phyloP scores from a whole-genome alignment of 768 basidiomycete species.

The Sarcodon aspratus region DNA sequence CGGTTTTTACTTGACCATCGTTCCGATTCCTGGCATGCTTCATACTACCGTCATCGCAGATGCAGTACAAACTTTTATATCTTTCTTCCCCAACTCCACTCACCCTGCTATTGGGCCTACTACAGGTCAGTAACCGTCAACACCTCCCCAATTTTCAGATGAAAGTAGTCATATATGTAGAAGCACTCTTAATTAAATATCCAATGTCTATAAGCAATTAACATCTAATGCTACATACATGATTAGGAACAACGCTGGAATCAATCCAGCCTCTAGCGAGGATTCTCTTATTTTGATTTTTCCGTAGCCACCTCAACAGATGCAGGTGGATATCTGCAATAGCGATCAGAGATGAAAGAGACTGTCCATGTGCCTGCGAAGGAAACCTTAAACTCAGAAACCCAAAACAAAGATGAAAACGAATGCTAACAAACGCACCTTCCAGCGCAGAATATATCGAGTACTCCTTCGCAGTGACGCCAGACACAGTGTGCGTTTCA shows the following conservation, averaged over 20 bases:
- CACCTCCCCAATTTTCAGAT: background rate
- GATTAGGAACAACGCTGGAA: background rate
- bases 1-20: too few relatives aligned
- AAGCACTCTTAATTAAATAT: background rate
- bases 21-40: too few relatives aligned
- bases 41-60: too few relatives aligned
- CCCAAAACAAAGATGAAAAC: background rate
- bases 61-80: too few relatives aligned
- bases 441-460: constrained; percentile 88
- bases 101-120: too few relatives aligned
- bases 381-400: background rate
- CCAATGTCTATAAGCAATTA: too few relatives aligned
- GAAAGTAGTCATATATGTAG: background rate
- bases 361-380: constrained; percentile 79
- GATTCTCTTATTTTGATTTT: constrained; percentile 13
- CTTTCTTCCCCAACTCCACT: too few relatives aligned
- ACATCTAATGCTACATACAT: constrained; percentile 6
- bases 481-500: constrained; percentile 85
- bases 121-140: too few relatives aligned
- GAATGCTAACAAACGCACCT: constrained; percentile 36
- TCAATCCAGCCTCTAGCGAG: background rate
- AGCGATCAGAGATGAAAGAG: constrained; percentile 81
- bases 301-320: constrained; percentile 38
- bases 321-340: constrained; percentile 78
- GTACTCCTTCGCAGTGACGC: constrained; percentile 63